Base-by-base conservation (phyloP, 2,329 filamentous ascomycete species). In the Endocalyx cinctus region DNA sequence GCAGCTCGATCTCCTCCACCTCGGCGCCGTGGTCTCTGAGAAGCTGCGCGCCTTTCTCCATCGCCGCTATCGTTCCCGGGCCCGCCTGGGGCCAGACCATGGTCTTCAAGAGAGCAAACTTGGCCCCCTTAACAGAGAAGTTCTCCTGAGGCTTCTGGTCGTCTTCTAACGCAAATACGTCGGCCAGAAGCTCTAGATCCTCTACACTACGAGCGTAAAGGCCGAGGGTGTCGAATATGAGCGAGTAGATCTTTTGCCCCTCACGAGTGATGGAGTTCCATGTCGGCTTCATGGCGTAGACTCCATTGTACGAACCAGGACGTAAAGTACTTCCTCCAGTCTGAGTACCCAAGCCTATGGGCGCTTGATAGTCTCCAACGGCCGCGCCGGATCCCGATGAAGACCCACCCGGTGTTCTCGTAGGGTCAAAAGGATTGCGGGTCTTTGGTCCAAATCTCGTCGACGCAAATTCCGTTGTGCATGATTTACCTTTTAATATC, bases 311-410 rank as follows among this genome's bases (percentile, higher is more conserved):
- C 0, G 77, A 77, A 0, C 64, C 80, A 0, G 81, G 81, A 0
- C 79, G 69, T 27, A 85, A 74, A 0, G 66, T 74, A 38, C 74
- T 79, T 0, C 81, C 81, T 3, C 72, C 75, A 0, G 80, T 86
- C 48, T 85, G 80, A 0, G 79, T 82, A 1, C 79, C 81, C 0
- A 85, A 58, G 0, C 61, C 69, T 10, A 84, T 47, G 0, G 79
- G 75, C 1, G 69, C 70, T 41, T 84, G 80, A 33, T 72, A 71
- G 42, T 84, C 81, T 6, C 63, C 79, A 0, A 85, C 79, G 1
- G 77, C 79, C 0, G 80, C 79, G 0, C 67, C 81, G 0, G 79
- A 83, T 0, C 82, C 81, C 0, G 78, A 77, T 0, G 78, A 83
- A 0, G 79, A 84, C 28, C 81, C 81, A 1, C 81, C 81, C 0